Conservation (phyloP, 2,329 filamentous ascomycete genomes). For the Epicoccum nigrum region DNA sequence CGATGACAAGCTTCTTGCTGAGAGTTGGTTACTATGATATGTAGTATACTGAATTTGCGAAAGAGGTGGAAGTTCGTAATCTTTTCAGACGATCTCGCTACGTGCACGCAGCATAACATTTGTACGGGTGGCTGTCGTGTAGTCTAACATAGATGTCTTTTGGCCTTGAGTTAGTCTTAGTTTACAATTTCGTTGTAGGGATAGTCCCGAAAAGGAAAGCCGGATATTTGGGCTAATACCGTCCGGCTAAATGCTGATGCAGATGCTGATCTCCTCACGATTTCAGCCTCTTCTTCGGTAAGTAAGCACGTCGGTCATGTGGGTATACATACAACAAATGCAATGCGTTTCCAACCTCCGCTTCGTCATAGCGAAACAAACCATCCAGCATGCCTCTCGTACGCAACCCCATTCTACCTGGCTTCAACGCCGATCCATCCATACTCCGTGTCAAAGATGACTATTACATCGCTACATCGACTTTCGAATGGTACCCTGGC, state of each 20-base stretch:
- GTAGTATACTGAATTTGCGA: too few species aligned
- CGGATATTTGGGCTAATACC: constrained; percentile 10
- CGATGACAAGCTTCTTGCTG: too few species aligned
- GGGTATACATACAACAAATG: background rate
- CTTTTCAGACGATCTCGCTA: too few species aligned
- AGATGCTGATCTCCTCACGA: constrained; percentile 14
- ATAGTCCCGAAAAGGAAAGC: background rate
- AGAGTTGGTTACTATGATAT: too few species aligned
- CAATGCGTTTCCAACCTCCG: background rate
- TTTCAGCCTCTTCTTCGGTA: constrained; percentile 15
- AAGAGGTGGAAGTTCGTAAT: too few species aligned
- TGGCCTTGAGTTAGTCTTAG: too few species aligned
- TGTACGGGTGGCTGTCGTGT: too few species aligned
- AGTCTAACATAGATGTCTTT: too few species aligned
- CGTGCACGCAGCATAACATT: too few species aligned
- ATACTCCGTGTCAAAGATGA: constrained; percentile 57
- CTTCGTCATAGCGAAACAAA: background rate
- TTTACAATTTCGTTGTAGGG: background rate
- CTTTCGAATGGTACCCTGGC: constrained; percentile 67
- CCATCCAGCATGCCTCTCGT: constrained; percentile 36
- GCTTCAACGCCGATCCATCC: constrained; percentile 69
- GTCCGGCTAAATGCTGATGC: constrained; percentile 16
- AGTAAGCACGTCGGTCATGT: too few species aligned
- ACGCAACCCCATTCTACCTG: constrained; percentile 61
- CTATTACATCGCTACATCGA: constrained; percentile 67